phyloP scores from a whole-genome alignment of 345 rosid species.

The Gynandropsis gynandra region DNA sequence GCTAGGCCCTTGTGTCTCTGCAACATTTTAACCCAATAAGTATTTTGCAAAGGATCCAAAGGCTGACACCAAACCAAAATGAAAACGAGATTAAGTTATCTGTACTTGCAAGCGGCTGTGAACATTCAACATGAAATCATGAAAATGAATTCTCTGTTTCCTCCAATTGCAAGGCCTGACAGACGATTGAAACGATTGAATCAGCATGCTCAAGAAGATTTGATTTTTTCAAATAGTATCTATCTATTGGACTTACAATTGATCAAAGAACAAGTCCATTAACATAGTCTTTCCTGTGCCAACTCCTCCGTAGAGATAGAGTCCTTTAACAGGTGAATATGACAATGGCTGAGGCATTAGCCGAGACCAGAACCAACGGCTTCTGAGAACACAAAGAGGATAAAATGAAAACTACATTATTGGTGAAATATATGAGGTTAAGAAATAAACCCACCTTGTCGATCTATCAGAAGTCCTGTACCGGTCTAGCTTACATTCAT shows the following conservation, averaged over 20 bases:
- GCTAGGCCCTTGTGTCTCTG: conserved; percentile 92
- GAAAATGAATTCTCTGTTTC: conserved; percentile 95
- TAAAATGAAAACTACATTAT: conserved; percentile 3
- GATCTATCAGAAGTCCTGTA: conserved; percentile 74
- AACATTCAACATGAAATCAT: conserved; percentile 94
- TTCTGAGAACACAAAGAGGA: conserved; percentile 40
- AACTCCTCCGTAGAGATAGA: conserved; percentile 92
- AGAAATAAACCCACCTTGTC: conserved; percentile 43
- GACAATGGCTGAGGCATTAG: conserved; percentile 67
- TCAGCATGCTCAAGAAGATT: background rate
- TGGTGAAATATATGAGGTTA: background rate
- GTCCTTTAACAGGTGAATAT: conserved; percentile 76
- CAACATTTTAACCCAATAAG: conserved; percentile 16
- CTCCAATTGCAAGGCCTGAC: conserved; percentile 88
- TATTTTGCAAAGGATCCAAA: conserved; percentile 5
- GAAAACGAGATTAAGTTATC: conserved; percentile 1
- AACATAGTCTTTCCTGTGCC: conserved; percentile 99
- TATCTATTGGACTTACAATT: conserved; percentile 75
- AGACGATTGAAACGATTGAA: conserved; percentile 11
- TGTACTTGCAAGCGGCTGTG: conserved; percentile 91
- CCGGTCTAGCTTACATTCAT: conserved; percentile 81
- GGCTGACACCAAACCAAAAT: background rate
- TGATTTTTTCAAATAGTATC: background rate
- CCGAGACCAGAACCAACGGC: conserved; percentile 94
- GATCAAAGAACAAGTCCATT: conserved; percentile 89